A percentile compares a stretch with the other conserved stretches of the same genome.
phyloP scores from a whole-genome alignment of 805 yeast genomes.

The Wickerhamomyces hampshirensis region DNA sequence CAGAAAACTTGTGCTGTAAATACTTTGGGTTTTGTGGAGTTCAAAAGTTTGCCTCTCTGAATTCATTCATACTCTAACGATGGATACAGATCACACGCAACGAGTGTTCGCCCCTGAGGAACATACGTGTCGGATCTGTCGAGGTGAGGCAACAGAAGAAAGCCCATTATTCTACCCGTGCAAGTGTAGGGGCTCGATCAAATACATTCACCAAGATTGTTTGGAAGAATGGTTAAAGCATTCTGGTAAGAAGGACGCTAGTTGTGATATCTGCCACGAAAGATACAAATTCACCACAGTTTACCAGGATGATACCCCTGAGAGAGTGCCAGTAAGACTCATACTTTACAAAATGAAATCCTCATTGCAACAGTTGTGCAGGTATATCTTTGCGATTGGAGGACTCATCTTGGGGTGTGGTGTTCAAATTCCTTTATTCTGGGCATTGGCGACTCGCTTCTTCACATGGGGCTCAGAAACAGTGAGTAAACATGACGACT shows the following conservation, averaged over 20 bases:
- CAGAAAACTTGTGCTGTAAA: too few relatives aligned
- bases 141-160: conserved; percentile 76
- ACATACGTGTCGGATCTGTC: conserved; percentile 83
- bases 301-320: conserved; percentile 63
- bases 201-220: conserved; percentile 91
- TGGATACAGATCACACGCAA: neutral
- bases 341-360: conserved; percentile 36
- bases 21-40: too few relatives aligned
- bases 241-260: conserved; percentile 40
- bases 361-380: conserved; percentile 7
- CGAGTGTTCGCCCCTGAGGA: conserved; percentile 25
- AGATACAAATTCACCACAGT: conserved; percentile 64
- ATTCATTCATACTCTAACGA: neutral
- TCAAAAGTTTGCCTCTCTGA: too few relatives aligned
- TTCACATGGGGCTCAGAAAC: conserved; percentile 56
- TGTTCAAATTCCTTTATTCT: conserved; percentile 53
- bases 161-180: conserved; percentile 91
- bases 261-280: conserved; percentile 87
- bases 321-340: conserved; percentile 48
- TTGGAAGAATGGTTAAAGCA: conserved; percentile 79
- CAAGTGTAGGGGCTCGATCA: conserved; percentile 88
- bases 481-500: conserved; percentile 36
- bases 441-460: conserved; percentile 50
- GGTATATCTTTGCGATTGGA: conserved; percentile 16
- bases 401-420: conserved; percentile 35